These are phyloP conservation scores for Pleurotus pulmonarius DNA, from an alignment of 768 basidiomycete species.

Conservation along the genomic window DNA sequence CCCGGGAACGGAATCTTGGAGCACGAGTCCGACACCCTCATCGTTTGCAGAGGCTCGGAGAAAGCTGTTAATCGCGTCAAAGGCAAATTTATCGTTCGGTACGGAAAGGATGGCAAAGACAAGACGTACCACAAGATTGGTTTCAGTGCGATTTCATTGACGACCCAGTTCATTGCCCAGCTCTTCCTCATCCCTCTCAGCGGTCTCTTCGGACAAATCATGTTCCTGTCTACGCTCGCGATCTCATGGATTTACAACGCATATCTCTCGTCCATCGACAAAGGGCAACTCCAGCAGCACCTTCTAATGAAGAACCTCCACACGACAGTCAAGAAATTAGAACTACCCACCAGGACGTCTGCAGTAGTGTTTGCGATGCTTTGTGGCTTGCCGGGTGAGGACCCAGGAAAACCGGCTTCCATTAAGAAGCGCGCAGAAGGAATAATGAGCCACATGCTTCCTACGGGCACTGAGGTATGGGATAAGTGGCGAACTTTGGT, in stretches of 20 bases:
- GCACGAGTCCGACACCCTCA: conserved; percentile 11
- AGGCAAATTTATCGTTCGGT: conserved; percentile 18
- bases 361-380: too few relatives aligned
- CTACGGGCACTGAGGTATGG: too few relatives aligned
- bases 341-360: too few relatives aligned
- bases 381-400: too few relatives aligned
- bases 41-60: conserved; percentile 22
- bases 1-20: conserved; percentile 24
- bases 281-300: background rate
- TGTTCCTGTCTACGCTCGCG: conserved; percentile 24
- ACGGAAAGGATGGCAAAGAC: conserved; percentile 1
- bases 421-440: too few relatives aligned
- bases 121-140: conserved; percentile 19
- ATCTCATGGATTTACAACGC: conserved; percentile 26
- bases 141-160: conserved; percentile 20
- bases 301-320: background rate
- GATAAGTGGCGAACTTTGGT: too few relatives aligned
- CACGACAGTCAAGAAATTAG: too few relatives aligned
- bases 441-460: too few relatives aligned
- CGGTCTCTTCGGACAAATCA: conserved; percentile 25
- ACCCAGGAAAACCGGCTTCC: too few relatives aligned
- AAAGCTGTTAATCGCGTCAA: conserved; percentile 19
- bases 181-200: conserved; percentile 29
- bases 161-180: conserved; percentile 27
- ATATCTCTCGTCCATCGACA: conserved; percentile 16